A percentile compares a stretch with the other conserved stretches of the same genome.
Evolutionary conservation across 371 early-diverging fungal species (phyloP).

Genomic region (Mortierella sp.): DNA sequence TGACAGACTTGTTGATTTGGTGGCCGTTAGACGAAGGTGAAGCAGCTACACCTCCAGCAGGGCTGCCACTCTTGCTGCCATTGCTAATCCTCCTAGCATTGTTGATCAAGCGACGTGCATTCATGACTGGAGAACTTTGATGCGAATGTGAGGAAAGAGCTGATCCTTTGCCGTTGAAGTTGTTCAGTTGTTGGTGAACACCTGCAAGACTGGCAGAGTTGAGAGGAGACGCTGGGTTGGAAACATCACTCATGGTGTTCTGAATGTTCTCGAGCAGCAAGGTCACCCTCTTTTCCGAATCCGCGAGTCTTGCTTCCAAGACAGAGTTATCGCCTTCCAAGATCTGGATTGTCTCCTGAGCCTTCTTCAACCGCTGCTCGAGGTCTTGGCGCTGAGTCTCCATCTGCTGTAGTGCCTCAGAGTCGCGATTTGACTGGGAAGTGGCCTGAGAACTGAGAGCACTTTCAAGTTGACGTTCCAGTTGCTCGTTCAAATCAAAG

Average conservation of each 20-base stretch:
- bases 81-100: conserved; percentile 7
- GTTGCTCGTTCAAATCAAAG: conserved; percentile 39
- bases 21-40: background rate
- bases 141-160: background rate
- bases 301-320: conserved; percentile 34
- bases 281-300: conserved; percentile 48
- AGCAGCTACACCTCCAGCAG: background rate
- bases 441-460: conserved; percentile 20
- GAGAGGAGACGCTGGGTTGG: conserved; percentile 34
- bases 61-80: conserved; percentile 10
- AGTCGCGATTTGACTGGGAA: conserved; percentile 7
- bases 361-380: conserved; percentile 33
- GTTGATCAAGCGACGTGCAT: conserved; percentile 14
- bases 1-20: conserved; percentile 6
- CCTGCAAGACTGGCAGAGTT: conserved; percentile 42
- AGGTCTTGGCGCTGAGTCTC: conserved; percentile 41
- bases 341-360: conserved; percentile 29
- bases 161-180: conserved; percentile 2
- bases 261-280: conserved; percentile 49
- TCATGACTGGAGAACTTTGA: conserved; percentile 8
- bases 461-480: conserved; percentile 31
- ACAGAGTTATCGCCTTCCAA: conserved; percentile 45
- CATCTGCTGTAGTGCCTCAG: conserved; percentile 7
- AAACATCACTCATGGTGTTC: conserved; percentile 12
- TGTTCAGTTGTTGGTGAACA: conserved; percentile 32